These are phyloP conservation scores for Ormosia semicastrata DNA, from an alignment of 306 rosid genomes.

Conservation along the genomic window DNA sequence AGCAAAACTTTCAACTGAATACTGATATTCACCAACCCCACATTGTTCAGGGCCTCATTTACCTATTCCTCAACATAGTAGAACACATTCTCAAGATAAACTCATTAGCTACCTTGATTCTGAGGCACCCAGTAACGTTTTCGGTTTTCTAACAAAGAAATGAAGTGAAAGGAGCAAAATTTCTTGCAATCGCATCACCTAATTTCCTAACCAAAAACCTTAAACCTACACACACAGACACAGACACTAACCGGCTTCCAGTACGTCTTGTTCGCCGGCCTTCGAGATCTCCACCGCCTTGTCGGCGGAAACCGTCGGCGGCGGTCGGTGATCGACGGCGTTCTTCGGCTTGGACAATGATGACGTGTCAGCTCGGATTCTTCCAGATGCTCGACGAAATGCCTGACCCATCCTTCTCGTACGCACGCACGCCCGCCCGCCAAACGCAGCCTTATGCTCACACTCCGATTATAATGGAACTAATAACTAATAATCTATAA, in stretches of 20 bases:
- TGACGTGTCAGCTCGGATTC: constrained; percentile 51
- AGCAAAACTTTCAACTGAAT: background rate
- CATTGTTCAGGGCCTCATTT: background rate
- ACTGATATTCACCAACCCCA: background rate
- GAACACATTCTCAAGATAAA: background rate
- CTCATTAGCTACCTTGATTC: background rate
- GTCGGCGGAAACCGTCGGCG: constrained; percentile 38
- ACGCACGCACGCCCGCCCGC: background rate
- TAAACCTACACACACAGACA: background rate
- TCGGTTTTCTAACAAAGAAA: background rate
- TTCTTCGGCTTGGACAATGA: constrained; percentile 50
- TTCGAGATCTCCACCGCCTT: constrained; percentile 36
- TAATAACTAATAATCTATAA: too few relatives aligned
- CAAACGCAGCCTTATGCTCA: background rate
- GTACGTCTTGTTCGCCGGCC: constrained; percentile 31
- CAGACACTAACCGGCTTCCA: constrained; percentile 44
- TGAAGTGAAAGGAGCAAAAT: background rate
- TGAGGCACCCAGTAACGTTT: background rate
- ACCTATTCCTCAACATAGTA: background rate
- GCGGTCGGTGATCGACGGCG: constrained; percentile 46
- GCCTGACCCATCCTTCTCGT: constrained; percentile 80
- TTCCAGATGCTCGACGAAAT: constrained; percentile 93
- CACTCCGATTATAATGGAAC: background rate
- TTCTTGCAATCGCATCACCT: constrained; percentile 8
- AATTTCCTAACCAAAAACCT: background rate